Conservation (phyloP, 2,329 filamentous ascomycete species). For the Botrytis paeoniae region DNA sequence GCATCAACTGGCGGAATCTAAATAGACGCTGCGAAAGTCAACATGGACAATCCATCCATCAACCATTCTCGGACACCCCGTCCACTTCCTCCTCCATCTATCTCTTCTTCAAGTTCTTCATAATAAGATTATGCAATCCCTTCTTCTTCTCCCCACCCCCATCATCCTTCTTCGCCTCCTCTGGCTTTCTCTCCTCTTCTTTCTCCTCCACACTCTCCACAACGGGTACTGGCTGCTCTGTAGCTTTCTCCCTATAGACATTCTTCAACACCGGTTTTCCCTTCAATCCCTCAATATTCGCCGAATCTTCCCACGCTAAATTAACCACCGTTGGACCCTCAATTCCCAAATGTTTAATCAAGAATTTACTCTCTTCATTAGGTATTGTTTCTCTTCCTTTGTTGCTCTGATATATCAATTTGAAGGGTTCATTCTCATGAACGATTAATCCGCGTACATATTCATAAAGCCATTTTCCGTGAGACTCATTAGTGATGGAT, state of each 20-base stretch:
- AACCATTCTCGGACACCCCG: background rate
- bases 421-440: conserved; percentile 63
- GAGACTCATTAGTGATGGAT: conserved; percentile 63
- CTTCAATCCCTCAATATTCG: conserved; percentile 50
- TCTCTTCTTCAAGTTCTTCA: conserved; percentile 18
- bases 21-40: background rate
- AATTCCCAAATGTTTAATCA: conserved; percentile 74
- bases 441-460: conserved; percentile 73
- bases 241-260: conserved; percentile 57
- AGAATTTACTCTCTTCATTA: conserved; percentile 46
- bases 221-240: conserved; percentile 42
- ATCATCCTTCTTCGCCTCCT: conserved; percentile 36
- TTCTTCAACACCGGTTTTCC: conserved; percentile 41
- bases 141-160: conserved; percentile 8
- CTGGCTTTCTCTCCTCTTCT: conserved; percentile 27
- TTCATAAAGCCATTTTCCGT: conserved; percentile 65
- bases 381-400: conserved; percentile 40
- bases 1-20: background rate
- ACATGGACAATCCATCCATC: background rate
- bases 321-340: conserved; percentile 70
- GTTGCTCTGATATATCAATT: conserved; percentile 50
- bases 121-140: conserved; percentile 17
- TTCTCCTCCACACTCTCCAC: conserved; percentile 37
- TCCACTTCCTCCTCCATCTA: conserved; percentile 14
- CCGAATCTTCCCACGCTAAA: conserved; percentile 68